Conservation (phyloP, 2,329 filamentous ascomycete species). For the Fusarium tupiense region DNA sequence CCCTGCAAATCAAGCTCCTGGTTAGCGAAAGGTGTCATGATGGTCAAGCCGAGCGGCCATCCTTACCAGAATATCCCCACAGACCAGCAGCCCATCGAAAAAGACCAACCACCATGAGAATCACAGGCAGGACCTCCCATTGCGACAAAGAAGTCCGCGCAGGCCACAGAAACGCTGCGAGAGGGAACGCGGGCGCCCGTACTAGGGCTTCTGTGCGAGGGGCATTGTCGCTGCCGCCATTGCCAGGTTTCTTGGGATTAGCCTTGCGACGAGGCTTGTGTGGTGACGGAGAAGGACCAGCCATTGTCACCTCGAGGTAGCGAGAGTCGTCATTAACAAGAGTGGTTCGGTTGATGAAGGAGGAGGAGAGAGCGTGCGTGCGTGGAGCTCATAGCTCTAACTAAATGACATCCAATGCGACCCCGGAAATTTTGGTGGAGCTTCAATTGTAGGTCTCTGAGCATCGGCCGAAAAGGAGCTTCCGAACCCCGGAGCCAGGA, state of each 20-base stretch:
- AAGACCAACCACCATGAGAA: constrained; percentile 89
- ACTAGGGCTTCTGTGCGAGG: constrained; percentile 56
- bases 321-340: constrained; percentile 33
- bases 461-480: constrained; percentile 33
- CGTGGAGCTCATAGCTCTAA: constrained; percentile 26
- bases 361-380: constrained; percentile 21
- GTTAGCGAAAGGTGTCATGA: constrained; percentile 26
- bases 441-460: neutral
- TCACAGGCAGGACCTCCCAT: constrained; percentile 90
- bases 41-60: neutral
- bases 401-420: constrained; percentile 17
- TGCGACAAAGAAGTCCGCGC: constrained; percentile 84
- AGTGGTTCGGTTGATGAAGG: constrained; percentile 14
- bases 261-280: constrained; percentile 69
- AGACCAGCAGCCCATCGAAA: constrained; percentile 93
- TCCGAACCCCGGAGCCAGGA: constrained; percentile 36
- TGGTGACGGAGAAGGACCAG: constrained; percentile 62
- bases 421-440: constrained; percentile 39
- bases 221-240: constrained; percentile 47
- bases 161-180: constrained; percentile 95
- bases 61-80: constrained; percentile 91
- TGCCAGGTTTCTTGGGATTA: constrained; percentile 57
- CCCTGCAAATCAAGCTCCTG: constrained; percentile 58
- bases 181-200: constrained; percentile 80
- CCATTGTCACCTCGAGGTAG: constrained; percentile 55